Conservation (phyloP, 2,329 filamentous ascomycete species). For the Dactylellina cionopaga region DNA sequence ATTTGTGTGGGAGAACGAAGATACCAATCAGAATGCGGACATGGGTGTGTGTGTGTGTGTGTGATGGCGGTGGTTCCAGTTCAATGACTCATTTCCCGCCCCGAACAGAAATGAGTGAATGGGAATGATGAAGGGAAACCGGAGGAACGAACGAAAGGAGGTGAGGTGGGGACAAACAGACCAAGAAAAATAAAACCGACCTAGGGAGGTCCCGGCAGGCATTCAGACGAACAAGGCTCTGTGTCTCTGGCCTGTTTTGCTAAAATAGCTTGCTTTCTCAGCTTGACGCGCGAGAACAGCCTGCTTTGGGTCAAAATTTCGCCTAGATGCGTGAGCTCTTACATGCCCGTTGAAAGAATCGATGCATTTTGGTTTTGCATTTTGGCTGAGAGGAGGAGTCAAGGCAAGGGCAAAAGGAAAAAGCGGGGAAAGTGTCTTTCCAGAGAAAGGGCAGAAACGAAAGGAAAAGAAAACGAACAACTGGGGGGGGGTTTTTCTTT, state of each 20-base stretch:
- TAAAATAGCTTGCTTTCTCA: slow-evolving; percentile 47
- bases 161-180: slow-evolving; percentile 18
- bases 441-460: not conserved
- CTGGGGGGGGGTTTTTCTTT: slow-evolving; percentile 1
- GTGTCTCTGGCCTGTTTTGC: slow-evolving; percentile 40
- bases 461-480: slow-evolving; percentile 2
- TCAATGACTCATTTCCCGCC: slow-evolving; percentile 50
- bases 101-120: slow-evolving; percentile 16
- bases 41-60: too few relatives aligned
- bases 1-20: slow-evolving; percentile 11
- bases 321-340: slow-evolving; percentile 43
- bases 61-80: slow-evolving; percentile 31
- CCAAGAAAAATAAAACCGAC: slow-evolving; percentile 9
- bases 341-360: slow-evolving; percentile 39
- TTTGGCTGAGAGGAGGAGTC: slow-evolving; percentile 10
- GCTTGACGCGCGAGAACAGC: slow-evolving; percentile 35
- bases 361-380: slow-evolving; percentile 41
- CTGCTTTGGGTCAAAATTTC: slow-evolving; percentile 36
- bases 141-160: slow-evolving; percentile 4
- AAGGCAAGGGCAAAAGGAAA: slow-evolving; percentile 25
- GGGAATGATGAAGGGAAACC: not conserved
- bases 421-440: too few relatives aligned
- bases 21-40: slow-evolving; percentile 46
- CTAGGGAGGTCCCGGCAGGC: slow-evolving; percentile 8
- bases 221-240: slow-evolving; percentile 1